phyloP scores from a whole-genome alignment of 2,329 filamentous ascomycete species.

The Penicillium digitatum region DNA sequence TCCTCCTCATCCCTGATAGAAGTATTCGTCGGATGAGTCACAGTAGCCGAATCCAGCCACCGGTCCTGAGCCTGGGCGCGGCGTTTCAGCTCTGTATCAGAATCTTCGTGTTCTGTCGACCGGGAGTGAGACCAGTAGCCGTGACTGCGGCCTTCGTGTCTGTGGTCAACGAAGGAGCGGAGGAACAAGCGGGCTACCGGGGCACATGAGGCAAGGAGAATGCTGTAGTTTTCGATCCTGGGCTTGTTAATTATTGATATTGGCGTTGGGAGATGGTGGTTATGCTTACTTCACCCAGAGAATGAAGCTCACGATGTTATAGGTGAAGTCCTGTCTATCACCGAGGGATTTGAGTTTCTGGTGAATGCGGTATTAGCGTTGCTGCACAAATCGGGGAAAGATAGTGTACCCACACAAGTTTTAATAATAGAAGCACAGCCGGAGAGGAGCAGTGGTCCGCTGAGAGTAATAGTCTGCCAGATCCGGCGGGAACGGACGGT shows the following conservation, averaged over 20 bases:
- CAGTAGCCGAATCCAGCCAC: conserved; percentile 18
- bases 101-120: conserved; percentile 15
- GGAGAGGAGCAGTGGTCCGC: conserved; percentile 34
- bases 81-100: conserved; percentile 18
- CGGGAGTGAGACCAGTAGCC: conserved; percentile 25
- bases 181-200: conserved; percentile 35
- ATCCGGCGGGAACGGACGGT: conserved; percentile 31
- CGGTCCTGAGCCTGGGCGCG: conserved; percentile 6
- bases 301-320: conserved; percentile 36
- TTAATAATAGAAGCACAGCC: conserved; percentile 38
- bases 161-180: conserved; percentile 27
- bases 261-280: background rate
- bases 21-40: background rate
- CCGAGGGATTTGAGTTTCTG: conserved; percentile 35
- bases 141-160: conserved; percentile 15
- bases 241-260: background rate
- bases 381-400: background rate
- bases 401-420: conserved; percentile 27
- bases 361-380: background rate
- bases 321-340: conserved; percentile 34
- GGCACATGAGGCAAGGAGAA: conserved; percentile 35
- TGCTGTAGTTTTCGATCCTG: conserved; percentile 39
- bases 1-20: conserved; percentile 16
- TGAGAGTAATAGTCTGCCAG: conserved; percentile 36
- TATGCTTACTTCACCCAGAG: conserved; percentile 37